Base-by-base conservation (phyloP, 441 rosid genomes). In the Erodium trifolium region DNA sequence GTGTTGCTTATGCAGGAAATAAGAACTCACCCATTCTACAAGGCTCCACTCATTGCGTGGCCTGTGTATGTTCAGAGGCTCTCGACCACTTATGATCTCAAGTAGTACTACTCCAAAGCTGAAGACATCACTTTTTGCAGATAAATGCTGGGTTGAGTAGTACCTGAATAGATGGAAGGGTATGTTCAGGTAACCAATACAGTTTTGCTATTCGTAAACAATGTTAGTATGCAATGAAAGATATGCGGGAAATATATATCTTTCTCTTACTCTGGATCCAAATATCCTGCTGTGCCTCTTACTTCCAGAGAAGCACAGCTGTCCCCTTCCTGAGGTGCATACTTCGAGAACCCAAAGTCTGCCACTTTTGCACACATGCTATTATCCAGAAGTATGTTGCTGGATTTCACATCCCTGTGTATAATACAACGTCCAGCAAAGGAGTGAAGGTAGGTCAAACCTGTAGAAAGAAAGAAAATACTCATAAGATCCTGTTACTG, bases 311-410 rank as follows among this genome's bases (percentile, higher is more conserved):
- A 88, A 77, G 81, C 85, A 19, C 89, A 82, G 10, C 87, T 85
- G 10, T 88, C 94, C 59, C 89, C 91, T 78, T 88, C 94, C 74
- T 86, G 94, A 66, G 90, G 88, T 66, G 94, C 91, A 76, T 88
- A 88, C 71, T 89, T 87, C 9, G 92, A 89, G 75, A 89, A 89
- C 69, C 92, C 92, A 12, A 87, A 89, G 75, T 89, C 95, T 65
- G 89, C 90, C 13, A 89, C 87, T 73, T 83, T 85, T 14, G 94
- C 91, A 35, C 81, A 80, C 94, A 88, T 86, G 82, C 85, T 85
- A 19, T 88, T 80, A 73, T 87, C 89, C 75, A 89, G 77, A 72
- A 89, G 86, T 76, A 89, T 87, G 80, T 89, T 89, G 81, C 95
- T 89, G 16, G 92, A 87, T 80, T 87, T 87, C 41, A 89, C 90